A percentile compares a stretch with the other conserved stretches of the same genome.
Evolutionary conservation across 2,329 filamentous ascomycete species (phyloP).

Genomic region (Pleurostoma richardsiae): DNA sequence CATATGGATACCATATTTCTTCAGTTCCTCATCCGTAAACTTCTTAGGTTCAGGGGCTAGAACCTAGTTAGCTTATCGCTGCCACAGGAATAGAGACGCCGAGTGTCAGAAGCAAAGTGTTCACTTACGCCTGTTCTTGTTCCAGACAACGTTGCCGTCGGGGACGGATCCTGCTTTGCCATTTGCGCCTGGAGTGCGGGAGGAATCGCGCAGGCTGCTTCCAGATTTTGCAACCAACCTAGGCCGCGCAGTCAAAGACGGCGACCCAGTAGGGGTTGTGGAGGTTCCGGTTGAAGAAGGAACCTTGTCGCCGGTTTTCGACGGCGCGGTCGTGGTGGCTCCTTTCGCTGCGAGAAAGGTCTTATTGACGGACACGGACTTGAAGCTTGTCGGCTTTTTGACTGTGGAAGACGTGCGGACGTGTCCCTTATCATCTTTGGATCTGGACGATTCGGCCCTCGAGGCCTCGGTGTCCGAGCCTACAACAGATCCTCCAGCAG

Average conservation of each 20-base stretch:
- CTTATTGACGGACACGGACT: constrained; percentile 80
- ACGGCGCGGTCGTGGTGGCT: constrained; percentile 31
- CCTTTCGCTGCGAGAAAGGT: constrained; percentile 74
- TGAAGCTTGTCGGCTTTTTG: constrained; percentile 76
- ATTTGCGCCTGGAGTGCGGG: constrained; percentile 38
- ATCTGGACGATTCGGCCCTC: constrained; percentile 49
- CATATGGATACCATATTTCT: constrained; percentile 82
- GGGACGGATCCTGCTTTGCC: constrained; percentile 56
- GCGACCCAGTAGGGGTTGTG: constrained; percentile 37
- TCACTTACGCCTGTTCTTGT: constrained; percentile 77
- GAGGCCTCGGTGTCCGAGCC: constrained; percentile 69
- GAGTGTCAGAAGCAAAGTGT: not conserved
- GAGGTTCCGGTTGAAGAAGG: constrained; percentile 34
- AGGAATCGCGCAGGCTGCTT: constrained; percentile 50
- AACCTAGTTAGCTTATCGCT: constrained; percentile 23
- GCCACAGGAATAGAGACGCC: too few relatives aligned
- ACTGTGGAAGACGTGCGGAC: constrained; percentile 52
- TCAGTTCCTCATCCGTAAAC: constrained; percentile 81
- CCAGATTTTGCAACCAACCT: constrained; percentile 73
- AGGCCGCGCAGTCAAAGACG: constrained; percentile 53
- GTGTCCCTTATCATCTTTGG: constrained; percentile 54
- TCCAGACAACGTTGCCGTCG: constrained; percentile 76
- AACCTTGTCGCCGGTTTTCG: constrained; percentile 48
- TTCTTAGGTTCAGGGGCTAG: constrained; percentile 71
- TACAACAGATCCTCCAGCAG: too few relatives aligned